Evolutionary conservation across 805 yeast species (phyloP).

Genomic region (Jamesozyma lodderae): DNA sequence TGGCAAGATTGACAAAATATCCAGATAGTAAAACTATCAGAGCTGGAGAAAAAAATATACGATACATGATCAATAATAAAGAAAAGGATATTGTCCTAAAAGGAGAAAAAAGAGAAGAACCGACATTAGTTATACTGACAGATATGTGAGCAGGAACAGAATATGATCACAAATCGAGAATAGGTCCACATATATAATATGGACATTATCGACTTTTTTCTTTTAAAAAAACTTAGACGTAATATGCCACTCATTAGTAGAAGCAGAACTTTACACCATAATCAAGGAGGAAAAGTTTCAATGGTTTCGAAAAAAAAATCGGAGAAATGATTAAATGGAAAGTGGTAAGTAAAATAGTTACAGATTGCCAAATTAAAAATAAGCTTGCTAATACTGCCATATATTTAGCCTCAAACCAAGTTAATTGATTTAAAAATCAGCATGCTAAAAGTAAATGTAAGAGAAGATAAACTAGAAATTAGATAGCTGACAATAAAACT

Average conservation of each 20-base stretch:
- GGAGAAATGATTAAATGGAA: too few species aligned
- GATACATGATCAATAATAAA: not conserved
- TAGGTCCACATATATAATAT: not conserved
- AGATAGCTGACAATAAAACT: too few species aligned
- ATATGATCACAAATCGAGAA: not conserved
- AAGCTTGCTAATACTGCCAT: too few species aligned
- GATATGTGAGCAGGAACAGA: not conserved
- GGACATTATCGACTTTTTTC: not conserved
- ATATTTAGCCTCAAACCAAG: too few species aligned
- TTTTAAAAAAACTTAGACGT: not conserved
- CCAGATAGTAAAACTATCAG: conserved; percentile 2
- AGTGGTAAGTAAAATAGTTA: too few species aligned
- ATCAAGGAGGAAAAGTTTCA: too few species aligned
- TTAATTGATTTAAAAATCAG: too few species aligned
- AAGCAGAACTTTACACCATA: conserved; percentile 1
- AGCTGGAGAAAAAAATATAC: not conserved
- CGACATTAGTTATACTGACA: not conserved
- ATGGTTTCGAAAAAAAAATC: too few species aligned
- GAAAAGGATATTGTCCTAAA: not conserved
- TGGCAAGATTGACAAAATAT: conserved; percentile 1
- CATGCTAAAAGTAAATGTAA: too few species aligned
- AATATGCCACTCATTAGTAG: not conserved
- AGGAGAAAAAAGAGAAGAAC: too few species aligned
- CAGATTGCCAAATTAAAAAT: too few species aligned
- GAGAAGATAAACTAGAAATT: too few species aligned